phyloP scores from a whole-genome alignment of 208 protist species.

The Acanthamoeba lenticulata region DNA sequence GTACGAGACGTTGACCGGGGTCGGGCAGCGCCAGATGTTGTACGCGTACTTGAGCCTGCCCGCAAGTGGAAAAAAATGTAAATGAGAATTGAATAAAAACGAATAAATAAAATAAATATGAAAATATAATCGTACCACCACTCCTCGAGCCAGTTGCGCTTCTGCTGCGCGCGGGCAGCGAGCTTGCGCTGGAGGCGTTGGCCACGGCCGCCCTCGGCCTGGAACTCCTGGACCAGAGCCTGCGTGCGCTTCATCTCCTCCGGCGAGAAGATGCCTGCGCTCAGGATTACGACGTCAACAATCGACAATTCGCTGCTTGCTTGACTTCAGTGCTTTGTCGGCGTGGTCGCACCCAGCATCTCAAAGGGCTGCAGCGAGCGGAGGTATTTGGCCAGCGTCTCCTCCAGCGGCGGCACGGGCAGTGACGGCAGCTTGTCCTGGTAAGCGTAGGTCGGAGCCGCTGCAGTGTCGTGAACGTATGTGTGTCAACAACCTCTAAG shows the following conservation, averaged over 20 bases:
- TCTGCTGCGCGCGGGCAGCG: not conserved
- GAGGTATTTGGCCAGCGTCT: conserved; percentile 42
- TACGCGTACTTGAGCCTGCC: conserved; percentile 34
- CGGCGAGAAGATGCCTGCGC: conserved; percentile 16
- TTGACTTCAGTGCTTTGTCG: not conserved
- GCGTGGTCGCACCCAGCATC: not conserved
- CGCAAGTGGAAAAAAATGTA: not conserved
- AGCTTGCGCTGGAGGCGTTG: conserved; percentile 28
- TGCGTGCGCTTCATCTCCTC: conserved; percentile 31
- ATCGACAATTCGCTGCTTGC: not conserved
- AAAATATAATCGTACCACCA: not conserved
- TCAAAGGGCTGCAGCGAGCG: conserved; percentile 31
- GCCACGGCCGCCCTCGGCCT: not conserved
- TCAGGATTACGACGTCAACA: not conserved
- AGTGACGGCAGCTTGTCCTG: conserved; percentile 13
- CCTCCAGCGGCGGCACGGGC: conserved; percentile 11
- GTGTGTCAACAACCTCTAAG: not conserved
- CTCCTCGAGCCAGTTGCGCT: conserved; percentile 25
- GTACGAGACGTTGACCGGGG: conserved; percentile 28
- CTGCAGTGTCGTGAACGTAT: not conserved
- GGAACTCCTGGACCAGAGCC: conserved; percentile 16
- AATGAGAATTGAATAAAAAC: too few species aligned
- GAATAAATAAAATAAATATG: not conserved
- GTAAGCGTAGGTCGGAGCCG: not conserved
- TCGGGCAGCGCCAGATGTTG: conserved; percentile 41